Conservation (phyloP, 2,329 filamentous ascomycete species). For the Aspergillus ibericus region DNA sequence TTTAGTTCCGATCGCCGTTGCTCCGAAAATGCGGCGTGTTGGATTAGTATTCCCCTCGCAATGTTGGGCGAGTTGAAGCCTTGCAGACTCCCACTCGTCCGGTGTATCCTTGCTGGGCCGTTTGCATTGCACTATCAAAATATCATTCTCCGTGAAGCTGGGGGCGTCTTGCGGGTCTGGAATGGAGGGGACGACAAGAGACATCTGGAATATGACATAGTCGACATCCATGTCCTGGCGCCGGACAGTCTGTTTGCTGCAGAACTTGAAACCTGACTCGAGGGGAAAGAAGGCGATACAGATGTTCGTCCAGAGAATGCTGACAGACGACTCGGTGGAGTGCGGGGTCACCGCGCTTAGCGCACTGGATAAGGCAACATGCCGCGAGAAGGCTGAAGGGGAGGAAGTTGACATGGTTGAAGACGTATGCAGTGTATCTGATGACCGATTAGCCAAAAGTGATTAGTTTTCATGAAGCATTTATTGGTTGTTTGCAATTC, state of each 20-base stretch:
- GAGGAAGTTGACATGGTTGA: no score
- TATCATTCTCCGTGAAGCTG: background rate
- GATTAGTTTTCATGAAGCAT: no score
- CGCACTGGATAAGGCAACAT: background rate
- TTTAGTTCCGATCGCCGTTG: background rate
- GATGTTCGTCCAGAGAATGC: background rate
- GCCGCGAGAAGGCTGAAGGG: background rate
- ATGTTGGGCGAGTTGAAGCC: background rate
- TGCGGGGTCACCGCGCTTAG: background rate
- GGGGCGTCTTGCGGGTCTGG: background rate
- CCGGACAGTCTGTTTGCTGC: background rate
- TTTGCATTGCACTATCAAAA: background rate
- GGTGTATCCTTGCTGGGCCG: background rate
- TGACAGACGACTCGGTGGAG: background rate
- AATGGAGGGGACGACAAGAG: background rate
- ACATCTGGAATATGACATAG: background rate
- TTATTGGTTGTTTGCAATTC: no score
- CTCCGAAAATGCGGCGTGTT: background rate
- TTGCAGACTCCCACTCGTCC: background rate
- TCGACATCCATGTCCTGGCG: background rate
- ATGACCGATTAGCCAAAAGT: no score
- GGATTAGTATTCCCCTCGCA: background rate
- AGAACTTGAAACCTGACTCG: background rate
- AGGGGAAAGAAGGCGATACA: background rate
- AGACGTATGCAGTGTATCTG: no score